Percentiles rank a stretch among this genome's conserved stretches.
Conservation (phyloP, 768 basidiomycete species). For the Amanita polypyramis region DNA sequence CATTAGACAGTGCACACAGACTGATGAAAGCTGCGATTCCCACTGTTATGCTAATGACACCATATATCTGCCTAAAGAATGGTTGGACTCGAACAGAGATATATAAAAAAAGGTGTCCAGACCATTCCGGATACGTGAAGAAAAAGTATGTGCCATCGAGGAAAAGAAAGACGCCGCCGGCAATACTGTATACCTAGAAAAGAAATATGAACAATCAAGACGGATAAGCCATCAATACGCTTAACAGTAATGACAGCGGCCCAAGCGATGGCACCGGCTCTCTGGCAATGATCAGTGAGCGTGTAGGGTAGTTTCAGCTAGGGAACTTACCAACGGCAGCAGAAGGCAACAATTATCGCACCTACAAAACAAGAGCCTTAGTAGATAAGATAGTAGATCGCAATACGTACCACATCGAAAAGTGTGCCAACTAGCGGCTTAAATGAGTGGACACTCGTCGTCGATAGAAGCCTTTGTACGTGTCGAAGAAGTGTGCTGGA, state of each 20-base stretch:
- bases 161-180: constrained; percentile 54
- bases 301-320: constrained; percentile 9
- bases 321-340: constrained; percentile 51
- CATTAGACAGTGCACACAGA: constrained; percentile 54
- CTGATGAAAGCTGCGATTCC: constrained; percentile 40
- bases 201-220: constrained; percentile 6
- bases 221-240: constrained; percentile 10
- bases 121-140: constrained; percentile 64
- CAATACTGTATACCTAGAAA: constrained; percentile 51
- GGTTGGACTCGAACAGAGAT: neutral
- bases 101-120: constrained; percentile 11
- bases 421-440: neutral
- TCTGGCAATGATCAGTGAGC: constrained; percentile 29
- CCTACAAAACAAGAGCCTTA: constrained; percentile 26
- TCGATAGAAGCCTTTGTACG: neutral
- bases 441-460: neutral
- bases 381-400: constrained; percentile 15
- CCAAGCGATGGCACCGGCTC: constrained; percentile 66
- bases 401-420: constrained; percentile 18
- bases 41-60: constrained; percentile 50
- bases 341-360: constrained; percentile 74
- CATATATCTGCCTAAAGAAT: constrained; percentile 26
- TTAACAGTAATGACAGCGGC: constrained; percentile 50
- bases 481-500: too few species aligned
- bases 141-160: constrained; percentile 51